Percentiles rank a stretch among this genome's conserved stretches.
phyloP scores from a whole-genome alignment of 345 rosid species.

The Moringa oleifera region DNA sequence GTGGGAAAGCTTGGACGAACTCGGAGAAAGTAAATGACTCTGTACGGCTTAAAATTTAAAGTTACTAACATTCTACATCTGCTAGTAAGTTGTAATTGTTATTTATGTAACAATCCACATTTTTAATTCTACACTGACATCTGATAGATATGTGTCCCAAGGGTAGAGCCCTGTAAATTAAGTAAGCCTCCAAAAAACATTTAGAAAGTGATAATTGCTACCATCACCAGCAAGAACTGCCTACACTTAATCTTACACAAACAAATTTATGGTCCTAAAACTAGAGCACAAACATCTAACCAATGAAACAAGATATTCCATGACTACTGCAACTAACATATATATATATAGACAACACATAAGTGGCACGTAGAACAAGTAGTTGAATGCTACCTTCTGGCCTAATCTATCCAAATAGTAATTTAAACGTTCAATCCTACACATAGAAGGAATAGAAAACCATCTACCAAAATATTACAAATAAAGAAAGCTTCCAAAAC shows the following conservation, averaged over 20 bases:
- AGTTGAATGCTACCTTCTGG: background rate
- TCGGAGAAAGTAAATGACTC: background rate
- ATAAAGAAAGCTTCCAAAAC: background rate
- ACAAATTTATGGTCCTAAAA: background rate
- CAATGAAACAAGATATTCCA: background rate
- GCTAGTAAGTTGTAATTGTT: background rate
- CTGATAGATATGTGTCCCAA: background rate
- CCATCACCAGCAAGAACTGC: background rate
- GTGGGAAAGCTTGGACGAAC: background rate
- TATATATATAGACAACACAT: no score
- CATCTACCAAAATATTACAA: no score
- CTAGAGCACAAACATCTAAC: background rate
- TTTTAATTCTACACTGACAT: background rate
- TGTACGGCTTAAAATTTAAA: background rate
- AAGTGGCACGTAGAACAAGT: no score
- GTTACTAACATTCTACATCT: background rate
- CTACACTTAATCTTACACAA: background rate
- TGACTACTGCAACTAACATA: no score
- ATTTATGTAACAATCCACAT: background rate
- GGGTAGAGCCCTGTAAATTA: background rate
- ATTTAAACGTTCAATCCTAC: background rate
- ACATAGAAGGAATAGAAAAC: no score
- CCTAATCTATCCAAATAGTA: background rate
- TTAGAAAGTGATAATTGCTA: no score
- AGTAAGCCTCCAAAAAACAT: background rate